phyloP scores from a whole-genome alignment of 2,329 filamentous ascomycete genomes.

The Botrytis deweyae region DNA sequence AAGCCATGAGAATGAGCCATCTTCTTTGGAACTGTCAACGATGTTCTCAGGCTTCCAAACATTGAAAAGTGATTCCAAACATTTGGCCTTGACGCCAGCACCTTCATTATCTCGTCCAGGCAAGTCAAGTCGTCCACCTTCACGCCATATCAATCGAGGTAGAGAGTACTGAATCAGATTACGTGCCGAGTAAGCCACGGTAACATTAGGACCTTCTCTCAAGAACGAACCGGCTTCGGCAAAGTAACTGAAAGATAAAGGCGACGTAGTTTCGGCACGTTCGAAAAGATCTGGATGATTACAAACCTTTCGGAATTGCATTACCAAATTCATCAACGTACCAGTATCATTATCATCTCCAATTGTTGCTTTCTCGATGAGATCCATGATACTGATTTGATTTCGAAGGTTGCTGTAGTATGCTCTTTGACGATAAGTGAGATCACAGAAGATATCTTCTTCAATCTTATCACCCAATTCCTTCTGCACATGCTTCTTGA shows the following conservation, averaged over 20 bases:
- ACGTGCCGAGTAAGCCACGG: constrained; percentile 83
- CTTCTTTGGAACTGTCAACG: constrained; percentile 57
- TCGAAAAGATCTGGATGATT: constrained; percentile 98
- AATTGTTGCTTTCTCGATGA: constrained; percentile 93
- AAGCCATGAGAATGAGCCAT: constrained; percentile 81
- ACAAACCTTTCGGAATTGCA: constrained; percentile 99
- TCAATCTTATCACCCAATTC: constrained; percentile 99
- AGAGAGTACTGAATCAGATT: constrained; percentile 82
- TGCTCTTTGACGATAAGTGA: constrained; percentile 92
- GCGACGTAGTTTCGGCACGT: constrained; percentile 85
- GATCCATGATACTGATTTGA: constrained; percentile 97
- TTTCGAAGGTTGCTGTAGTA: constrained; percentile 91
- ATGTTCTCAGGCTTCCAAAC: constrained; percentile 85
- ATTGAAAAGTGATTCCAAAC: constrained; percentile 80
- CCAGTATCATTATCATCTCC: constrained; percentile 94
- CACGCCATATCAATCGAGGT: constrained; percentile 78
- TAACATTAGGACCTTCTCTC: constrained; percentile 77
- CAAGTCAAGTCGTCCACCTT: constrained; percentile 73
- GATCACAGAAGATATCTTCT: constrained; percentile 90
- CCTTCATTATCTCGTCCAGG: constrained; percentile 69
- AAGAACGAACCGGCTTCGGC: constrained; percentile 95
- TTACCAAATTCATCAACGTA: constrained; percentile 97
- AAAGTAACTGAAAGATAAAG: constrained; percentile 80
- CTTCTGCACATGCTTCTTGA: constrained; percentile 99
- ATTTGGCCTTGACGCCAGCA: constrained; percentile 79